These are phyloP conservation scores for Setaria italica DNA, from an alignment of 202 grass and related monocot species.

Conservation along the genomic window DNA sequence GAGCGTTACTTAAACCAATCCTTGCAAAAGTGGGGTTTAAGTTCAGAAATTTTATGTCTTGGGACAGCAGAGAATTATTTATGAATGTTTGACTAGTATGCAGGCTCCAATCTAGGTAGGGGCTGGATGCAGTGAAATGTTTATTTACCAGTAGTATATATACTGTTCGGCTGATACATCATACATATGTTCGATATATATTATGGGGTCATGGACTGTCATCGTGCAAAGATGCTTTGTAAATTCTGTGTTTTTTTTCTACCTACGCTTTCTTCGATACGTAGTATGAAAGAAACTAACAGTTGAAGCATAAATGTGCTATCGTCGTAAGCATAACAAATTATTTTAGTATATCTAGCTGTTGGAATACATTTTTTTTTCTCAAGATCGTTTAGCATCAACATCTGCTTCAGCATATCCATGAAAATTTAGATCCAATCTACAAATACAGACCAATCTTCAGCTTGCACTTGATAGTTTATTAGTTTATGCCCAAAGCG, in stretches of 20 bases:
- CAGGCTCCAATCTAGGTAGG: conserved; percentile 6
- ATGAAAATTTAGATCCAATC: not conserved
- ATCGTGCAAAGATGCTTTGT: not conserved
- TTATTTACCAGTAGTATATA: conserved; percentile 8
- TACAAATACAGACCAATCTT: conserved; percentile 21
- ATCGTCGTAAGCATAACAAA: not conserved
- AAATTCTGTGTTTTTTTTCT: not conserved
- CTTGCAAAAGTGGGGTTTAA: conserved; percentile 32
- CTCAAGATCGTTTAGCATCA: not conserved
- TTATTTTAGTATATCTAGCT: not conserved
- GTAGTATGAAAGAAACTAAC: not conserved
- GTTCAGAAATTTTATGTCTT: conserved; percentile 21
- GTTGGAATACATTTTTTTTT: conserved; percentile 33
- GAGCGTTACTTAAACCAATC: conserved; percentile 45
- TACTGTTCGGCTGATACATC: not conserved
- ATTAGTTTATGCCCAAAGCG: not conserved
- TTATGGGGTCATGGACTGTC: not conserved
- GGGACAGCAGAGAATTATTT: conserved; percentile 32
- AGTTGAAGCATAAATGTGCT: not conserved
- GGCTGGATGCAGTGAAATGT: not conserved
- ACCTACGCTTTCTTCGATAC: not conserved
- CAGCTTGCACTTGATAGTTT: not conserved
- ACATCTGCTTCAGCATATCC: conserved; percentile 22
- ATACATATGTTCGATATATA: not conserved
- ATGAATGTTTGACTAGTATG: conserved; percentile 48